phyloP scores from a whole-genome alignment of 305 asterid species.

The Solanum hybrid region DNA sequence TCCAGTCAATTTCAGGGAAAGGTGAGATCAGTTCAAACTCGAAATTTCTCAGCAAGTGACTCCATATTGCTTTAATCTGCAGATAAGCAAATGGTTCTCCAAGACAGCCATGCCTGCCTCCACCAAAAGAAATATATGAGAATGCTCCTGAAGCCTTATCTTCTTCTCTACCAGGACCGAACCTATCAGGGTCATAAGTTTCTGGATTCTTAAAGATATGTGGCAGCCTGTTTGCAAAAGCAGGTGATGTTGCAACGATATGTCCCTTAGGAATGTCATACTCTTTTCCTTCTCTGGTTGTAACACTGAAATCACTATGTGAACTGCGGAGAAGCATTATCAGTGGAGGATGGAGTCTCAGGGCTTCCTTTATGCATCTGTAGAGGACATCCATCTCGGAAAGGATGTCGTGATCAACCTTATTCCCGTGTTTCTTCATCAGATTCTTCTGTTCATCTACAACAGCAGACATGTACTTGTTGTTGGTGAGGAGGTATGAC shows the following conservation, averaged over 20 bases:
- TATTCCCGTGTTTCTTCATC: slow-evolving; percentile 50
- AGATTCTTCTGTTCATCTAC: slow-evolving; percentile 66
- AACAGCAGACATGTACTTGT: slow-evolving; percentile 63
- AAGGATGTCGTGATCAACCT: slow-evolving; percentile 68
- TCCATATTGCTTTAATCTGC: slow-evolving; percentile 92
- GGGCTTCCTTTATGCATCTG: slow-evolving; percentile 80
- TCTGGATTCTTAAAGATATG: slow-evolving; percentile 71
- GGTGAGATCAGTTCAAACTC: slow-evolving; percentile 85
- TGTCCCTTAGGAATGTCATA: slow-evolving; percentile 95
- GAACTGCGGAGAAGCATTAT: slow-evolving; percentile 87
- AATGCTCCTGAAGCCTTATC: slow-evolving; percentile 88
- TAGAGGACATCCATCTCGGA: slow-evolving; percentile 84
- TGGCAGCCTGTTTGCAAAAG: slow-evolving; percentile 82
- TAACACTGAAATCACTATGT: slow-evolving; percentile 70
- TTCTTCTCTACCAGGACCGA: slow-evolving; percentile 79
- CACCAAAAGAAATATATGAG: slow-evolving; percentile 88
- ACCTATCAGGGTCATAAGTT: slow-evolving; percentile 75
- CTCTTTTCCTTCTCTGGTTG: slow-evolving; percentile 68
- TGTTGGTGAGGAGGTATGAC: slow-evolving; percentile 52
- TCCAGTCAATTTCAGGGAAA: slow-evolving; percentile 94
- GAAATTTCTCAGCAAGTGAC: slow-evolving; percentile 49
- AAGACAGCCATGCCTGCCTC: slow-evolving; percentile 90
- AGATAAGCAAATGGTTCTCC: slow-evolving; percentile 96
- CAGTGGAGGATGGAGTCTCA: slow-evolving; percentile 90
- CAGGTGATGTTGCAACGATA: slow-evolving; percentile 90